These are phyloP conservation scores for Aspergillus brasiliensis DNA, from an alignment of 2,329 filamentous ascomycete genomes.

Conservation along the genomic window DNA sequence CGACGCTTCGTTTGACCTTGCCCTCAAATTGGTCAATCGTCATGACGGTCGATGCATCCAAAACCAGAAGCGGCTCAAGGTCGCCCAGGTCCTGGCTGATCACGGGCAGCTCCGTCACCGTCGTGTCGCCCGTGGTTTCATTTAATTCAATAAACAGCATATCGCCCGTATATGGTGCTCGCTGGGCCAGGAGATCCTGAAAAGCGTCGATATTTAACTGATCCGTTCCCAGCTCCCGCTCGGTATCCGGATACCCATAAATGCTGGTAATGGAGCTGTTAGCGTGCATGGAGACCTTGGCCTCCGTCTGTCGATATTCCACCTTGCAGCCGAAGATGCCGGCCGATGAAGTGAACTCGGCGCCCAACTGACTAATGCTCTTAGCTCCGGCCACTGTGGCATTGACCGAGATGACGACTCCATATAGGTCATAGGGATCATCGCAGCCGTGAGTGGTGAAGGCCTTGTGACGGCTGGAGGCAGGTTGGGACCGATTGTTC, in stretches of 20 bases:
- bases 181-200: conserved; percentile 32
- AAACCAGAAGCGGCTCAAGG: conserved; percentile 30
- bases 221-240: conserved; percentile 18
- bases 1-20: conserved; percentile 32
- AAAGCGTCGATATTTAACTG: conserved; percentile 37
- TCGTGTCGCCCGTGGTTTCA: conserved; percentile 28
- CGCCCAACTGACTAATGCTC: conserved; percentile 11
- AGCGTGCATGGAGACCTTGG: conserved; percentile 34
- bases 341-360: conserved; percentile 27
- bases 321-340: conserved; percentile 37
- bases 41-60: conserved; percentile 35
- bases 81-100: conserved; percentile 36
- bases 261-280: conserved; percentile 37
- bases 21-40: conserved; percentile 27
- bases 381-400: conserved; percentile 18
- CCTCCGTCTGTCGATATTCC: conserved; percentile 31
- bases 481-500: conserved; percentile 11
- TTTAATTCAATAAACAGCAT: conserved; percentile 35
- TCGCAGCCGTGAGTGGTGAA: conserved; percentile 31
- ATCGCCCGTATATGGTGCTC: conserved; percentile 37
- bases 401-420: conserved; percentile 35
- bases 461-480: conserved; percentile 18
- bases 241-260: conserved; percentile 21
- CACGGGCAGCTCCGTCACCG: conserved; percentile 33
- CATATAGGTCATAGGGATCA: conserved; percentile 35